These are phyloP conservation scores for Tulasnella sp. DNA, from an alignment of 768 basidiomycete species.

Conservation along the genomic window DNA sequence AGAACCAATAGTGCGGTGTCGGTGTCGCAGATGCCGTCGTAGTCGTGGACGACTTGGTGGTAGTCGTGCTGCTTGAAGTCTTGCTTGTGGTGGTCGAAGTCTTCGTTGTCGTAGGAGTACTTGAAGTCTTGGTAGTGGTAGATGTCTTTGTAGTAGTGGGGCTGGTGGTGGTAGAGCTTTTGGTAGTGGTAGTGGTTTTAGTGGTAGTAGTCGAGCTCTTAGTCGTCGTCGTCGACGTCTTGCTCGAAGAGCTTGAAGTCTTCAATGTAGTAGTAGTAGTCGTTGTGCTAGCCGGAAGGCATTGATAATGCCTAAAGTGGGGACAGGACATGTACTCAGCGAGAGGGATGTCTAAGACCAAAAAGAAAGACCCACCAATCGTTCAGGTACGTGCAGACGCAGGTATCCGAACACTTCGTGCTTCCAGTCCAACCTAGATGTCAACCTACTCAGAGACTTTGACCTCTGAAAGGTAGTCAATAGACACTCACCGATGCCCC, in stretches of 20 bases:
- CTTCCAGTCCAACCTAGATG: slow-evolving; percentile 23
- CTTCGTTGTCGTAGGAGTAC: slow-evolving; percentile 9
- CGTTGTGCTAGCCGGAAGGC: neutral
- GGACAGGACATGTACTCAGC: neutral
- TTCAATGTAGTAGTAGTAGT: neutral
- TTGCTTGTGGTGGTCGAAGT: slow-evolving; percentile 16
- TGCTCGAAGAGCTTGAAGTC: neutral
- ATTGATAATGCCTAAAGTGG: neutral
- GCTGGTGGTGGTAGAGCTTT: slow-evolving; percentile 18
- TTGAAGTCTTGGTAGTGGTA: slow-evolving; percentile 12
- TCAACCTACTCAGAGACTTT: neutral
- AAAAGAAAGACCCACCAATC: neutral
- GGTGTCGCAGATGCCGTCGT: slow-evolving; percentile 17
- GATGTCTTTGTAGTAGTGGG: neutral
- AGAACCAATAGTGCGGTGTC: slow-evolving; percentile 37
- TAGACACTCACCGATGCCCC: slow-evolving; percentile 22
- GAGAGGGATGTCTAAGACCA: neutral
- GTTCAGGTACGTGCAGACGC: slow-evolving; percentile 3
- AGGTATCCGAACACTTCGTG: slow-evolving; percentile 34
- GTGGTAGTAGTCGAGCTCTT: neutral
- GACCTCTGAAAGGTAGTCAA: neutral
- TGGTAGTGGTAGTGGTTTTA: neutral
- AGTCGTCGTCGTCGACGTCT: neutral
- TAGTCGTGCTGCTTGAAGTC: neutral
- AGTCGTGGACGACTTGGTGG: slow-evolving; percentile 19